Conservation (phyloP, 768 basidiomycete genomes). For the Tylopilus plumbeoviolaceoides region DNA sequence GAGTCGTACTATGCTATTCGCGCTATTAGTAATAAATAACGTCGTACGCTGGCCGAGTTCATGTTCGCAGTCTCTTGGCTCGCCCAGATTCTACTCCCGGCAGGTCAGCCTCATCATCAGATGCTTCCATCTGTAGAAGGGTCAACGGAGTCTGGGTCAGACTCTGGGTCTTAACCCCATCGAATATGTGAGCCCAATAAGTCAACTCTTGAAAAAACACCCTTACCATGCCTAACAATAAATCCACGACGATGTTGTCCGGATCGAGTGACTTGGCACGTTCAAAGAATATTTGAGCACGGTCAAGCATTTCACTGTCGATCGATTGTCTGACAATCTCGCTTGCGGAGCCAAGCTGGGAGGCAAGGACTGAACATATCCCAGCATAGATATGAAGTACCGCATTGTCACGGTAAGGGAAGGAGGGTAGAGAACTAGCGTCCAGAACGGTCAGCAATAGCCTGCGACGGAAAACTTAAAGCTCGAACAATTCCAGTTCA, state of each 20-base stretch:
- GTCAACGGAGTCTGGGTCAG: slow-evolving; percentile 19
- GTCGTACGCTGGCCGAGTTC: background rate
- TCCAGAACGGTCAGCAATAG: slow-evolving; percentile 2
- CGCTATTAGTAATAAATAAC: background rate
- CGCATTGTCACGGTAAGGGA: slow-evolving; percentile 82
- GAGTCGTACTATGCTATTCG: background rate
- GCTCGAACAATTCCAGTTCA: slow-evolving; percentile 76
- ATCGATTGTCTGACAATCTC: slow-evolving; percentile 5
- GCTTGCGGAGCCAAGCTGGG: slow-evolving; percentile 33
- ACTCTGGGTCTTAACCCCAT: slow-evolving; percentile 16
- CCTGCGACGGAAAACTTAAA: background rate
- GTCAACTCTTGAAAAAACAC: background rate
- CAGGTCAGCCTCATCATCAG: slow-evolving; percentile 35
- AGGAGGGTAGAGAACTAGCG: slow-evolving; percentile 76
- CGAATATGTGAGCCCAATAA: background rate
- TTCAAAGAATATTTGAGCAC: slow-evolving; percentile 59
- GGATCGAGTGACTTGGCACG: slow-evolving; percentile 59
- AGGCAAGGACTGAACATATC: slow-evolving; percentile 61
- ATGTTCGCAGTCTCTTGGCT: slow-evolving; percentile 17
- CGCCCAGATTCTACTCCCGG: background rate
- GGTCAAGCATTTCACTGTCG: slow-evolving; percentile 43
- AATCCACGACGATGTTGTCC: slow-evolving; percentile 47
- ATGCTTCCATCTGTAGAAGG: slow-evolving; percentile 18
- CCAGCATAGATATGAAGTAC: slow-evolving; percentile 82
- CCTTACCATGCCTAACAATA: slow-evolving; percentile 52